Evolutionary conservation across 768 basidiomycete genomes (phyloP).

Genomic region (Mycena kentingensis): DNA sequence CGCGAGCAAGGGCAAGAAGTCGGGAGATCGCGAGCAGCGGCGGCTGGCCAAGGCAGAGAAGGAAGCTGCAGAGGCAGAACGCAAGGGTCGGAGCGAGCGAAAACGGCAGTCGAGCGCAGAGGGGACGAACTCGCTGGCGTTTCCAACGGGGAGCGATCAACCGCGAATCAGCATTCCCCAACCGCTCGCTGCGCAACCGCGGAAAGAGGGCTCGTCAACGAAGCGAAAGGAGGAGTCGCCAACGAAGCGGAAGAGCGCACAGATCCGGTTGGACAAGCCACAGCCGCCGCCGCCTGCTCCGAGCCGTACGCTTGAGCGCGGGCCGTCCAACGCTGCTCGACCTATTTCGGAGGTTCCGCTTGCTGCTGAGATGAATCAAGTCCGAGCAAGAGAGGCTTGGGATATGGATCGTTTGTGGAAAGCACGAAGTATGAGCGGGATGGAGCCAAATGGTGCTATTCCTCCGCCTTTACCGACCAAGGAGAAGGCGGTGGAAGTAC

Average conservation of each 20-base stretch:
- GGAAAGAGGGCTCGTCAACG: slow-evolving; percentile 25
- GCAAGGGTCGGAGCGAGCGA: slow-evolving; percentile 25
- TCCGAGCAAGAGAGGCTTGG: slow-evolving; percentile 81
- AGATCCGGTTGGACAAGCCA: slow-evolving; percentile 31
- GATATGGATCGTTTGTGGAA: slow-evolving; percentile 85
- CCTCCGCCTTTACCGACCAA: slow-evolving; percentile 33
- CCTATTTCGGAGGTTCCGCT: slow-evolving; percentile 75
- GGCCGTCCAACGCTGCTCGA: slow-evolving; percentile 54
- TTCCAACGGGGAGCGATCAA: slow-evolving; percentile 4
- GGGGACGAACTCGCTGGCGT: slow-evolving; percentile 5
- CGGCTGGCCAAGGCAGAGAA: no score
- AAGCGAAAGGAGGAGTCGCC: slow-evolving; percentile 11
- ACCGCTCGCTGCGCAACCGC: slow-evolving; percentile 1
- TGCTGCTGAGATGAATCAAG: slow-evolving; percentile 67
- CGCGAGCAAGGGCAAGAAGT: slow-evolving; percentile 34
- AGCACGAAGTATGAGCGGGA: slow-evolving; percentile 71
- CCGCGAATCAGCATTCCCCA: slow-evolving; percentile 17
- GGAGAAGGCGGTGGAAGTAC: slow-evolving; percentile 28
- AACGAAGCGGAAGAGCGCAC: slow-evolving; percentile 16
- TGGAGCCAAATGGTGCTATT: slow-evolving; percentile 50
- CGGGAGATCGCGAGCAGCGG: slow-evolving; percentile 26
- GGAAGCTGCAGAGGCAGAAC: no score
- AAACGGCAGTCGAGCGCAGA: slow-evolving; percentile 16
- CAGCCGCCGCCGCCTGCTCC: slow-evolving; percentile 41
- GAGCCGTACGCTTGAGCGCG: slow-evolving; percentile 45